These are phyloP conservation scores for Paraleonurus japonicus DNA, from an alignment of 257 asterid genomes.

Conservation along the genomic window DNA sequence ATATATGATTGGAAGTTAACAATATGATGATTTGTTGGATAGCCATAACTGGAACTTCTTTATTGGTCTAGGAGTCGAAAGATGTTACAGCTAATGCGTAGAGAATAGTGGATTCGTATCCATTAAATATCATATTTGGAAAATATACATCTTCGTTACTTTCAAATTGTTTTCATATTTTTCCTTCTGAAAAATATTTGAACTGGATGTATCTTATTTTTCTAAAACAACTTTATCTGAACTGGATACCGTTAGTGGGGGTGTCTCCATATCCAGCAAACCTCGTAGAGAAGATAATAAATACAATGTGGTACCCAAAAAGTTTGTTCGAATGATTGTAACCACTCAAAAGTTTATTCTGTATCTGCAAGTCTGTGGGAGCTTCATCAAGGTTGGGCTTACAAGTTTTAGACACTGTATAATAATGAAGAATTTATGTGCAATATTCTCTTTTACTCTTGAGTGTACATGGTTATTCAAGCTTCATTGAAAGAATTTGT, in stretches of 20 bases:
- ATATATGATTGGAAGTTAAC: neutral
- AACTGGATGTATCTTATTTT: neutral
- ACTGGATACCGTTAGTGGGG: neutral
- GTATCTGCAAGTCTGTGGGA: neutral
- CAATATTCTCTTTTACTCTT: neutral
- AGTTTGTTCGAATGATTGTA: neutral
- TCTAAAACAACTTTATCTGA: slow-evolving; percentile 6
- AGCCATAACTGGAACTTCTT: neutral
- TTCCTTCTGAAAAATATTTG: neutral
- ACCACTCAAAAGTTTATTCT: neutral
- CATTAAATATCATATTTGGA: neutral
- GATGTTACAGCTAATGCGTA: slow-evolving; percentile 6
- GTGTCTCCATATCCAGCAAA: neutral
- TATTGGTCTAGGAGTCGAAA: slow-evolving; percentile 5
- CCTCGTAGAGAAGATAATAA: neutral
- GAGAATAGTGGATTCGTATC: neutral
- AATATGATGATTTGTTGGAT: slow-evolving; percentile 1
- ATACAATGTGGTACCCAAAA: neutral
- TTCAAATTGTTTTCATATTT: slow-evolving; percentile 9
- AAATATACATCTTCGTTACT: neutral
- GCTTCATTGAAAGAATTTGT: neutral
- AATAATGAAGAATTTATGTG: neutral
- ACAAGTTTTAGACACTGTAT: neutral
- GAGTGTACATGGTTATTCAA: neutral
- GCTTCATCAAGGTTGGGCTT: neutral